Evolutionary conservation across 257 asterid species (phyloP).

Genomic region (Fraxinus americana): DNA sequence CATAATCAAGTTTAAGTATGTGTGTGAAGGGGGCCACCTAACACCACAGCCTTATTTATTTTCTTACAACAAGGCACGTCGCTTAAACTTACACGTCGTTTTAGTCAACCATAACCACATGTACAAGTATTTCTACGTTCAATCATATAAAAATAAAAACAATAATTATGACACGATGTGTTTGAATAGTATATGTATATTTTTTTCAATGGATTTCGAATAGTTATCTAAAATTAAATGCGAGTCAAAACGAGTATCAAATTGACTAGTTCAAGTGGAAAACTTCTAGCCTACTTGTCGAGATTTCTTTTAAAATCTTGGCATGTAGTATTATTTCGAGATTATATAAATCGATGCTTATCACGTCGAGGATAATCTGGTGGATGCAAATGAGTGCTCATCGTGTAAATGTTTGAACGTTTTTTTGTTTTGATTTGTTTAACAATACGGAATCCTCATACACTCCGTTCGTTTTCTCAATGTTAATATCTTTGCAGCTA

Average conservation of each 20-base stretch:
- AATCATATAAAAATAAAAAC: not conserved
- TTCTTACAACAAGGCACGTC: not conserved
- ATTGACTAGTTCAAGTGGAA: no score
- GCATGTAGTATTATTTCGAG: no score
- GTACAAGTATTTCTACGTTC: not conserved
- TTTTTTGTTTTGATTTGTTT: no score
- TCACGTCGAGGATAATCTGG: no score
- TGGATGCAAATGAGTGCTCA: no score
- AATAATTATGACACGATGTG: not conserved
- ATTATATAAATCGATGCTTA: no score
- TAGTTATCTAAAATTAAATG: no score
- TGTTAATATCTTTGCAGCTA: not conserved
- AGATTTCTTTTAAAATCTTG: no score
- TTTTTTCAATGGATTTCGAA: not conserved
- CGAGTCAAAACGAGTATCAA: no score
- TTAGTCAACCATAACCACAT: not conserved
- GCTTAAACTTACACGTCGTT: not conserved
- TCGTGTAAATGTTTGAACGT: not conserved
- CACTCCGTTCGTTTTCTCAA: no score
- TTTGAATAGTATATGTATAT: not conserved
- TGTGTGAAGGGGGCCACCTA: not conserved
- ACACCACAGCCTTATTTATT: not conserved
- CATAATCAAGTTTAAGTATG: not conserved
- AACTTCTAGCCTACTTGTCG: not conserved
- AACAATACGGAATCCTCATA: not conserved